These are phyloP conservation scores for sorghum (Sorghum bicolor) DNA, from an alignment of 176 grass and related monocot species.

Conservation along the genomic window Sorghum_bicolor_NCBIv3 NC_012878.2:52353501-52354000, in stretches of 20 bases:
- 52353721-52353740: slow-evolving; percentile 55
- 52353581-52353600: slow-evolving; percentile 83
- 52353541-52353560: slow-evolving; percentile 43
- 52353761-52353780: slow-evolving; percentile 56
- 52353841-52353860: slow-evolving; percentile 62
- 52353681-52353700: slow-evolving; percentile 46
- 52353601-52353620: slow-evolving; percentile 81
- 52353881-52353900: slow-evolving; percentile 18
- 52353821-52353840: slow-evolving; percentile 74
- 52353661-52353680: slow-evolving; percentile 60
- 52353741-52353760: slow-evolving; percentile 60
- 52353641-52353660: slow-evolving; percentile 62
- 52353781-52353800: slow-evolving; percentile 68
- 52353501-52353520: slow-evolving; percentile 6
- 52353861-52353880: slow-evolving; percentile 40
- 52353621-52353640: slow-evolving; percentile 79
- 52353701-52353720: slow-evolving; percentile 45
- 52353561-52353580: slow-evolving; percentile 66
- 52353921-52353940: slow-evolving; percentile 56
- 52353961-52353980: slow-evolving; percentile 75
- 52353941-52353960: slow-evolving; percentile 61
- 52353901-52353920: slow-evolving; percentile 66
- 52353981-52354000: slow-evolving; percentile 71
- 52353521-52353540: slow-evolving; percentile 40
- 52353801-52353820: slow-evolving; percentile 71